Percentiles rank a stretch among this genome's conserved stretches.
Evolutionary conservation across 2,329 filamentous ascomycete genomes (phyloP).

Genomic region (Graphium sp.): DNA sequence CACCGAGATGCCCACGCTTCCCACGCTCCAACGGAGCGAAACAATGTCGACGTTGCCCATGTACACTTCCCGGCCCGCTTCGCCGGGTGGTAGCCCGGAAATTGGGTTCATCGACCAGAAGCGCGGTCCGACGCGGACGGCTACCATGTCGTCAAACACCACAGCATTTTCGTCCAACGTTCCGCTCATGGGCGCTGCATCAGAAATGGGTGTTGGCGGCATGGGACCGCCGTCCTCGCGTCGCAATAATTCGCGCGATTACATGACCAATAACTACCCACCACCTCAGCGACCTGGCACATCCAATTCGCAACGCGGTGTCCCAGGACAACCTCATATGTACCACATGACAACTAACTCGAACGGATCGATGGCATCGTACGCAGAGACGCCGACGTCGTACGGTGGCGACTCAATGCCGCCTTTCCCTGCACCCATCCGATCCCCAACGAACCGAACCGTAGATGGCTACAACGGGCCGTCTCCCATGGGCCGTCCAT

Average conservation of each 20-base stretch:
- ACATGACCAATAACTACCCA: constrained; percentile 7
- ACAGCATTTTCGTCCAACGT: constrained; percentile 49
- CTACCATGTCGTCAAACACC: constrained; percentile 38
- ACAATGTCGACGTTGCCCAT: constrained; percentile 44
- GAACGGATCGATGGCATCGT: constrained; percentile 4
- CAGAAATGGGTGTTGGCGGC: constrained; percentile 14
- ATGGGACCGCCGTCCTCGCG: constrained; percentile 1
- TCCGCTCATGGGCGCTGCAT: constrained; percentile 42
- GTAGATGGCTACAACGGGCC: constrained; percentile 13
- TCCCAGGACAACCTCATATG: constrained; percentile 9
- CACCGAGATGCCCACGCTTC: constrained; percentile 39
- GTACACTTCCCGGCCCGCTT: constrained; percentile 43
- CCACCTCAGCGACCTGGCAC: constrained; percentile 18
- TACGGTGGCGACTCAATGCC: constrained; percentile 12
- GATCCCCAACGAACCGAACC: constrained; percentile 14
- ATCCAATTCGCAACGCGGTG: constrained; percentile 17
- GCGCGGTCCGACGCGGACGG: constrained; percentile 27
- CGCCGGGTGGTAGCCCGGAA: constrained; percentile 31
- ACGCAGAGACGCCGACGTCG: constrained; percentile 12
- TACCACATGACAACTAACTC: constrained; percentile 9
- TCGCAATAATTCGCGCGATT: constrained; percentile 3
- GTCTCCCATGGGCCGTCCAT: constrained; percentile 9
- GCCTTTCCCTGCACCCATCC: constrained; percentile 14
- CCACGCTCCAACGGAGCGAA: constrained; percentile 39
- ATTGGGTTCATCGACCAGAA: constrained; percentile 34